Conservation (phyloP, 805 yeast genomes). For the Candida nanaspora region DNA sequence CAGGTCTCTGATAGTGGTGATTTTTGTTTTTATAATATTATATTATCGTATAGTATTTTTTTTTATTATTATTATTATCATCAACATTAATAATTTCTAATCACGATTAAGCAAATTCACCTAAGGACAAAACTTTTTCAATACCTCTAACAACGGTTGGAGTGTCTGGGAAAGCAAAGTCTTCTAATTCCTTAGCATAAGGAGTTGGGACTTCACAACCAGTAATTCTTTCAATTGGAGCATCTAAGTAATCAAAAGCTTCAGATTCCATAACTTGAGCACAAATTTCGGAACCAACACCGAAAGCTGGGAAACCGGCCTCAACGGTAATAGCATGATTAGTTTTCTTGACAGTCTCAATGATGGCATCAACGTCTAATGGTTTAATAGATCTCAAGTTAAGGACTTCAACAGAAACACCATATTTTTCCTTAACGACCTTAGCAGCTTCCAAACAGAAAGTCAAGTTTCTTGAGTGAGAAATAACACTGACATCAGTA, state of each 20-base stretch:
- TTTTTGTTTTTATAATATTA: too few relatives aligned
- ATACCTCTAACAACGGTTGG: conserved; percentile 83
- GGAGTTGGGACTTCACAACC: conserved; percentile 99
- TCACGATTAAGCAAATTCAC: conserved; percentile 12
- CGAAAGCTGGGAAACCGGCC: conserved; percentile 96
- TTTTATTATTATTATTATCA: too few relatives aligned
- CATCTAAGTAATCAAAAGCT: conserved; percentile 96
- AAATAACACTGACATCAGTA: conserved; percentile 78
- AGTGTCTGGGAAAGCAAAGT: conserved; percentile 97
- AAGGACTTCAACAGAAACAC: conserved; percentile 86
- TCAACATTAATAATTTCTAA: too few relatives aligned
- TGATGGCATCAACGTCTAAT: conserved; percentile 78
- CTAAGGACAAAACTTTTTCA: conserved; percentile 68
- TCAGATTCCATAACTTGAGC: conserved; percentile 98
- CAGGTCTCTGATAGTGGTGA: too few relatives aligned
- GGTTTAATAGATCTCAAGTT: conserved; percentile 98
- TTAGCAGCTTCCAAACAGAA: conserved; percentile 89
- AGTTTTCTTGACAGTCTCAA: conserved; percentile 90
- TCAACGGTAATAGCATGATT: conserved; percentile 94
- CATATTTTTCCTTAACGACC: conserved; percentile 71
- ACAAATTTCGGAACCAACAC: conserved; percentile 97
- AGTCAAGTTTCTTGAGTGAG: conserved; percentile 88
- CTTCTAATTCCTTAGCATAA: conserved; percentile 92
- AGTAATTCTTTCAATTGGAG: conserved; percentile 97
- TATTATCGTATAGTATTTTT: too few relatives aligned